phyloP scores from a whole-genome alignment of 2,329 filamentous ascomycete genomes.

The Colletotrichum sansevieriae region DNA sequence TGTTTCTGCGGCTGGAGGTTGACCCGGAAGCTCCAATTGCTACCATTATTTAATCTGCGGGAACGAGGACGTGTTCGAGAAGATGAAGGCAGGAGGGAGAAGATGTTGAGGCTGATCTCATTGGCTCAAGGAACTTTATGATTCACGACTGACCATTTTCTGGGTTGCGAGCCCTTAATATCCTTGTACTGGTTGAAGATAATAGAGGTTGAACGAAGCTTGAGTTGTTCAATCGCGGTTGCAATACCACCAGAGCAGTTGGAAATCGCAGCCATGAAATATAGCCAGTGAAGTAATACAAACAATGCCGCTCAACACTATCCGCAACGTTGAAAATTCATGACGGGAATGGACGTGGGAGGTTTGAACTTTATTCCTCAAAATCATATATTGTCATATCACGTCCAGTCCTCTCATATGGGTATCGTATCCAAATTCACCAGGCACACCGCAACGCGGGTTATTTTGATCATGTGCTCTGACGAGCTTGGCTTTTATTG shows the following conservation, averaged over 20 bases:
- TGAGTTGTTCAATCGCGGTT: no score
- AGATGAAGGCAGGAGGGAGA: no score
- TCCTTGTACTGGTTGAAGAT: not conserved
- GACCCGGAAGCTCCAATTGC: not conserved
- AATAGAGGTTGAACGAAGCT: not conserved
- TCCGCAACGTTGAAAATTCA: not conserved
- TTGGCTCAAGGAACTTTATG: not conserved
- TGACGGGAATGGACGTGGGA: not conserved
- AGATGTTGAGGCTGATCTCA: no score
- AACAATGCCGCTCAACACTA: not conserved
- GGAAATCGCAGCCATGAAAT: no score
- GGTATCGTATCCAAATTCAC: constrained; percentile 13
- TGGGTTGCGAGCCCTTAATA: not conserved
- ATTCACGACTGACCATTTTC: constrained; percentile 2
- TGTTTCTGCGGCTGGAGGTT: constrained; percentile 71
- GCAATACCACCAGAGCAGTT: no score
- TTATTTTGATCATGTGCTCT: constrained; percentile 52
- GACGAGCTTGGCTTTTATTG: constrained; percentile 58
- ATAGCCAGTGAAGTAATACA: no score
- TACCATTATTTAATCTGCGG: no score
- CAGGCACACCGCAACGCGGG: constrained; percentile 34
- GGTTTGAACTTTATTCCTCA: not conserved
- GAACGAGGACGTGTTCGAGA: no score
- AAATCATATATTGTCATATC: constrained; percentile 17
- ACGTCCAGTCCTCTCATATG: not conserved